These are phyloP conservation scores for Thielaviopsis ethacetica DNA, from an alignment of 2,329 filamentous ascomycete genomes.

Conservation along the genomic window DNA sequence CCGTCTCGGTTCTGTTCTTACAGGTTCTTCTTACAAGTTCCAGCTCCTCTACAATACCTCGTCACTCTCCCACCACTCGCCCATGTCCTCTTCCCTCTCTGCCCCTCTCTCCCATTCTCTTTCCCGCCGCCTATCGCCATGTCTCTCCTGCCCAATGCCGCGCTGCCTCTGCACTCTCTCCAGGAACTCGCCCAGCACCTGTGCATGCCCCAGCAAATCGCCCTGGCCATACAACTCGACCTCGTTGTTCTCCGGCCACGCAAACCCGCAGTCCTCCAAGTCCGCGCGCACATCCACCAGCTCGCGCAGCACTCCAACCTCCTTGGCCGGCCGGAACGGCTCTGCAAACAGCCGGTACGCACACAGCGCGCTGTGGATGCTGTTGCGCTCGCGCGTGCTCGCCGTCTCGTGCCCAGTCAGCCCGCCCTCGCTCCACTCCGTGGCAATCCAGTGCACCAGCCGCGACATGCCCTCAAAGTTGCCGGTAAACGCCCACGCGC, in stretches of 20 bases:
- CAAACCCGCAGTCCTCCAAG: conserved; percentile 15
- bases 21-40: not conserved
- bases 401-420: conserved; percentile 12
- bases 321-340: conserved; percentile 22
- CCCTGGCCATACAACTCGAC: conserved; percentile 19
- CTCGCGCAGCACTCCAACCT: conserved; percentile 19
- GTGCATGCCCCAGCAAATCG: conserved; percentile 9
- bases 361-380: conserved; percentile 23
- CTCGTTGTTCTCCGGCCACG: conserved; percentile 25
- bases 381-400: conserved; percentile 18
- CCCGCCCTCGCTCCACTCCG: conserved; percentile 25
- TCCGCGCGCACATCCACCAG: conserved; percentile 16
- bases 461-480: conserved; percentile 41
- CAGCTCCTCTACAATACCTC: not conserved
- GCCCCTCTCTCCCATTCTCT: not conserved
- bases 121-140: not conserved
- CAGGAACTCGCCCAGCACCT: conserved; percentile 3
- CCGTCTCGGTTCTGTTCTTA: not conserved
- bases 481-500: conserved; percentile 42
- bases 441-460: conserved; percentile 42
- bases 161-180: not conserved
- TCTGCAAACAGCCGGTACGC: conserved; percentile 33
- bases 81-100: conserved; percentile 1
- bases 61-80: conserved; percentile 1
- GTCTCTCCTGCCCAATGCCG: not conserved